Base-by-base conservation (phyloP, 1,284 basidiomycete genomes). In the Athelia psychrophila region DNA sequence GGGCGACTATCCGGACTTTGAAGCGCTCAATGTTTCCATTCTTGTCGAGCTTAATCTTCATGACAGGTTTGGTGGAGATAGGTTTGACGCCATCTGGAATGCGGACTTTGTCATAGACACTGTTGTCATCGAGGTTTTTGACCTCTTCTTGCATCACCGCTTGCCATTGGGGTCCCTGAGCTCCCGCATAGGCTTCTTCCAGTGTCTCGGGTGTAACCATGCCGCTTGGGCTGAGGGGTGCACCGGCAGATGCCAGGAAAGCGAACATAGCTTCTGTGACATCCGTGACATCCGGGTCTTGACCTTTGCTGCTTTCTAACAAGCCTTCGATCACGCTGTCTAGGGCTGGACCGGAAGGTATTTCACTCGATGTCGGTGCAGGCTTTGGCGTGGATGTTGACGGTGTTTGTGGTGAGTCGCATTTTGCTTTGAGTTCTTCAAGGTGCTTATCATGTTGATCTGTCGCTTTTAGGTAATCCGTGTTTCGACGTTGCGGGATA, bases 1-100 rank as follows among this genome's bases (percentile, higher is more conserved):
- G 68, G 0, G 73, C 74, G 4, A 72, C 70, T 2, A 76, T 60
- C 1, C 73, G 51, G 0, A 65, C 70, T 51, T 74, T 75, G 62
- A 63, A 64, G 18, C 63, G 58, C 24, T 60, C 54, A 18, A 69
- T 48, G 3, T 61, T 53, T 0, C 73, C 71, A 46, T 70, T 57
- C 12, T 62, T 54, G 49, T 71, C 61, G n/a, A 57, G 59, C 59
- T 79, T 79, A 36, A 66, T 56, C 40, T 62, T 68, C 56, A 73
- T 75, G 9, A 77, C 74, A 62, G 64, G 71, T 16, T 58, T 56
- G 2, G 30, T 56, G n/a, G 51, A 55, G 20, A 68, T 47, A 10
- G 56, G 20, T 42, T 54, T 56, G 13, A 22, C 30, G 27, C 54
- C 56, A 12, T 30, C 44, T 16, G 56, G 56, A 3, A 53, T 40